These are phyloP conservation scores for Podaxis carcinomalis DNA, from an alignment of 768 basidiomycete genomes.

Conservation along the genomic window DNA sequence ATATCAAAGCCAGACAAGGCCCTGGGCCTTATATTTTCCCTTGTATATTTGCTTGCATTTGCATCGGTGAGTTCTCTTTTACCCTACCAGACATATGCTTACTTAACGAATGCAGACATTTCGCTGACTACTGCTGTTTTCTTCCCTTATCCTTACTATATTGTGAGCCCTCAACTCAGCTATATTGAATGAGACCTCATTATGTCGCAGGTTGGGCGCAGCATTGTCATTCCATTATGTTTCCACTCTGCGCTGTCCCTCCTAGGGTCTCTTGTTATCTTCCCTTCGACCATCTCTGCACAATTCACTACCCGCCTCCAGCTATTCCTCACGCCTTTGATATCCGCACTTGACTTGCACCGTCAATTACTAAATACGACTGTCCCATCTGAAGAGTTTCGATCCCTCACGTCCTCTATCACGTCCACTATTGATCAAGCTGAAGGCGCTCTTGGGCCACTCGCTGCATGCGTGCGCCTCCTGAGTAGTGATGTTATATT, in stretches of 20 bases:
- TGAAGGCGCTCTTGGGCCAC: constrained; percentile 48
- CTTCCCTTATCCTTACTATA: constrained; percentile 65
- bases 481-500: constrained; percentile 58
- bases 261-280: constrained; percentile 46
- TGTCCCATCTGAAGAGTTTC: constrained; percentile 37
- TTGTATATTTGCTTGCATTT: constrained; percentile 54
- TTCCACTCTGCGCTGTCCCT: constrained; percentile 59
- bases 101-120: constrained; percentile 40
- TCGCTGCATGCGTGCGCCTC: constrained; percentile 48
- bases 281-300: constrained; percentile 60
- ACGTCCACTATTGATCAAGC: constrained; percentile 27
- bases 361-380: constrained; percentile 38
- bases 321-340: constrained; percentile 44
- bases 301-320: constrained; percentile 50
- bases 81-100: neutral
- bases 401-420: constrained; percentile 24
- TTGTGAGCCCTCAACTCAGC: constrained; percentile 20
- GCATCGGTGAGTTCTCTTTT: constrained; percentile 38
- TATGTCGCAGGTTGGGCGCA: constrained; percentile 36
- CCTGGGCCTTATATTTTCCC: constrained; percentile 63
- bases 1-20: constrained; percentile 52
- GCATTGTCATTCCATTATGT: constrained; percentile 51
- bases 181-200: neutral
- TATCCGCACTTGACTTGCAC: constrained; percentile 42
- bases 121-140: constrained; percentile 51